Base-by-base conservation (phyloP, 2,329 filamentous ascomycete species). In the Arthroderma sp. region DNA sequence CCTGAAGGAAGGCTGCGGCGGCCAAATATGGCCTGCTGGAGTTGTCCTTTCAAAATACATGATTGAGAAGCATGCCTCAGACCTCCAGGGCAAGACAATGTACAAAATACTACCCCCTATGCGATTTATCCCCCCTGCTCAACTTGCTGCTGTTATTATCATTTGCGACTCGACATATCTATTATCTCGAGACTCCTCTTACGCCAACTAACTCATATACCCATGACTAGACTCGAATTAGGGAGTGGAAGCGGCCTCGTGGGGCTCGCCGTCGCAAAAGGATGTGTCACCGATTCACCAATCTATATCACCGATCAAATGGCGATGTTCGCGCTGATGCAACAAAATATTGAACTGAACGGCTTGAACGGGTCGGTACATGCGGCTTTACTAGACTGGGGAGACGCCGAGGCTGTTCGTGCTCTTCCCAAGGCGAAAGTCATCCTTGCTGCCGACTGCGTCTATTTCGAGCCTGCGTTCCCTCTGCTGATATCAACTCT, bases 381-480 rank as follows among this genome's bases (percentile, higher is more conserved):
- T 62, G 81, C 89, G 15, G 75, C 81, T 56, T 76, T 95, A 25
- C 79, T 96, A 63, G 87, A 96, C 70, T 96, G 91, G 91, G 79
- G 78, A 17, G 66, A 72, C 33, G 66, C 74, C 15, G 66, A 69
- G 33, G 68, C 73, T 60, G 56, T 71, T 58, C 56, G 64, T 57
- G 61, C 76, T 54, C 68, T 74, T 35, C 71, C 62, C 77, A 56
- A 76, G 77, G 88, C 90, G 17, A 83, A 91, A 65, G 77, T 95
- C 57, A 84, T 98, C 57, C 79, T 97, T n/a, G 93, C 93, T 2
- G 91, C 91, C 41, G 93, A 97, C 71, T 97, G 91, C 73, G 90
- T 95, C 53, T 98, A 97, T 76, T 95, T 95, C 70, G 93, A 97
- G 72, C 90, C 91, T 2, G 88, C 93, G 0, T 97, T 97, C 67